Evolutionary conservation across 768 basidiomycete genomes (phyloP).

Genomic region (Cyclocybe cylindracea): DNA sequence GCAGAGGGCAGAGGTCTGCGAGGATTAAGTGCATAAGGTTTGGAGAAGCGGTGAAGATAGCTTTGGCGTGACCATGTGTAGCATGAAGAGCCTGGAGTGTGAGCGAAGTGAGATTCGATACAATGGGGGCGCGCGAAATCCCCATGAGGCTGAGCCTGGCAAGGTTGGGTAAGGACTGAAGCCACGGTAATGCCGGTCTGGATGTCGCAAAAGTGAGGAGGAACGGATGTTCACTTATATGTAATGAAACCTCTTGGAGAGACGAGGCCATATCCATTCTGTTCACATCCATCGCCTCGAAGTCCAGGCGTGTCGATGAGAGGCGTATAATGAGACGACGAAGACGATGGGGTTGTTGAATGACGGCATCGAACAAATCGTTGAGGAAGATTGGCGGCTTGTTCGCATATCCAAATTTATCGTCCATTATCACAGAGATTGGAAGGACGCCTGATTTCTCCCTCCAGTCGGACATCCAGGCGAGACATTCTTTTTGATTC

Average conservation of each 20-base stretch:
- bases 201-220: constrained; percentile 4
- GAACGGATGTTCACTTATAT: no score
- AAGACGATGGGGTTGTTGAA: neutral
- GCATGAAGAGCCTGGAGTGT: constrained; percentile 6
- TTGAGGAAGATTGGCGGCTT: neutral
- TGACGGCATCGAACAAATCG: neutral
- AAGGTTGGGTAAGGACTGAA: constrained; percentile 6
- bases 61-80: constrained; percentile 9
- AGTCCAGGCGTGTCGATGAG: neutral
- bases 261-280: neutral
- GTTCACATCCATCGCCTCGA: neutral
- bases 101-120: constrained; percentile 12
- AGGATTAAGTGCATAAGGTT: constrained; percentile 12
- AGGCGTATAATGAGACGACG: neutral
- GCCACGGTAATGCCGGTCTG: neutral
- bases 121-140: constrained; percentile 6
- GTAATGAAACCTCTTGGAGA: neutral
- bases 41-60: constrained; percentile 13
- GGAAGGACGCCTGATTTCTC: constrained; percentile 11
- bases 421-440: constrained; percentile 18
- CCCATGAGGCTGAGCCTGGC: constrained; percentile 12
- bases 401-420: neutral
- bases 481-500: constrained; percentile 1
- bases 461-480: constrained; percentile 18
- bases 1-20: constrained; percentile 6